Evolutionary conservation across 179 eudicot species (phyloP).

Genomic region (Spergularia azorica): DNA sequence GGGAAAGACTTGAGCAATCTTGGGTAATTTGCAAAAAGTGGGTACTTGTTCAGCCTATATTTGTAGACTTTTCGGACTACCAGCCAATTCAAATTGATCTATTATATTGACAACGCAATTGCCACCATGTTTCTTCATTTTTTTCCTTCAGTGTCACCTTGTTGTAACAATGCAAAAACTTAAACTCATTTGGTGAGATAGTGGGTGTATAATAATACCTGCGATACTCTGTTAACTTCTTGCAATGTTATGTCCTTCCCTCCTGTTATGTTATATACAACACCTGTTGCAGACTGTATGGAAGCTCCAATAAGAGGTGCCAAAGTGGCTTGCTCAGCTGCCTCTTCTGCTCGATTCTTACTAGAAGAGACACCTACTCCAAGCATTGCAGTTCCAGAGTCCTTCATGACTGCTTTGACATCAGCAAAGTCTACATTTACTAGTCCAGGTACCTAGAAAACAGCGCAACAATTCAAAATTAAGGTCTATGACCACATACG

Average conservation of each 20-base stretch:
- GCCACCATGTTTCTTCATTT: neutral
- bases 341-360: slow-evolving; percentile 99
- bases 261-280: slow-evolving; percentile 97
- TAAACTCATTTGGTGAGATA: neutral
- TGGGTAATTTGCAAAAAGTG: neutral
- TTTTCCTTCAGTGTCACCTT: neutral
- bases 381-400: slow-evolving; percentile 99
- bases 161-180: neutral
- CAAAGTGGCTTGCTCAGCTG: slow-evolving; percentile 98
- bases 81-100: neutral
- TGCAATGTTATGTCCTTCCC: slow-evolving; percentile 96
- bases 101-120: neutral
- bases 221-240: slow-evolving; percentile 97
- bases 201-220: slow-evolving; percentile 45
- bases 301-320: slow-evolving; percentile 98
- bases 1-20: neutral
- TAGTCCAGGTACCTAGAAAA: slow-evolving; percentile 85
- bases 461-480: neutral
- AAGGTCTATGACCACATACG: neutral
- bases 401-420: slow-evolving; percentile 95
- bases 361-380: slow-evolving; percentile 98
- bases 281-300: slow-evolving; percentile 98
- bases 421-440: slow-evolving; percentile 99
- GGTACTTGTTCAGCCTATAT: neutral
- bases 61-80: neutral